Base-by-base conservation (phyloP, 352 stramenopile genomes). In the Thraustochytrium sp. region DNA sequence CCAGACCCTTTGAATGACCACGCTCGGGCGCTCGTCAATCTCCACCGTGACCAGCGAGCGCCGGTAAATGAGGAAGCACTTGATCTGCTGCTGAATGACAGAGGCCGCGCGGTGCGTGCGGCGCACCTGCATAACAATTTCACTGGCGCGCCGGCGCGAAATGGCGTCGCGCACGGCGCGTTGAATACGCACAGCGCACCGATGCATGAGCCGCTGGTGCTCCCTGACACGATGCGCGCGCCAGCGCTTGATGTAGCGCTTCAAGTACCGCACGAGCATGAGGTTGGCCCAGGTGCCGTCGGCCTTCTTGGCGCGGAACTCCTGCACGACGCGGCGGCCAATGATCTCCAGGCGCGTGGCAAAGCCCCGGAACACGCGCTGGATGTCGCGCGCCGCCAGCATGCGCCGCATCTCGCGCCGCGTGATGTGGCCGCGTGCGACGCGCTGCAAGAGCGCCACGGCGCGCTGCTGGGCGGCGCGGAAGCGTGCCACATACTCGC, bases 241-340 rank as follows among this genome's bases (percentile, higher is more conserved):
- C 74, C 74, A 82, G 26, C 74, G 37, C 51, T 36, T 55, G 29
- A 82, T 82, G 34, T 73, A 82, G 3, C 74, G 53, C 23, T 73
- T 68, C 55, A 82, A 29, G 55, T 82, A 82, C 21, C 49, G 51
- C 74, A 82, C 74, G 26, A 82, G n/a, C 11, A 82, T 16, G 18
- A 82, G 3, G 31, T 73, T 26, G 29, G 74, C 74, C 74, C 74
- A 82, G 40, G n/a, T 75, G 5, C 18, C 74, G 56, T 82, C 53
- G 21, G 42, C 53, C n/a, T 38, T 26, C 31, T n/a, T 37, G 51
- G 26, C 29, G 31, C 53, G 56, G 42, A 76, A 82, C 40, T 51
- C 38, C 1, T 18, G 26, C 8, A 82, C 8, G 9, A 82, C 51
- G 1, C 23, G 9, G 3, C 36, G 40, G n/a, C 9, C 51, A 3